These are phyloP conservation scores for Yarrowia sp. DNA, from an alignment of 805 yeast genomes.

Conservation along the genomic window DNA sequence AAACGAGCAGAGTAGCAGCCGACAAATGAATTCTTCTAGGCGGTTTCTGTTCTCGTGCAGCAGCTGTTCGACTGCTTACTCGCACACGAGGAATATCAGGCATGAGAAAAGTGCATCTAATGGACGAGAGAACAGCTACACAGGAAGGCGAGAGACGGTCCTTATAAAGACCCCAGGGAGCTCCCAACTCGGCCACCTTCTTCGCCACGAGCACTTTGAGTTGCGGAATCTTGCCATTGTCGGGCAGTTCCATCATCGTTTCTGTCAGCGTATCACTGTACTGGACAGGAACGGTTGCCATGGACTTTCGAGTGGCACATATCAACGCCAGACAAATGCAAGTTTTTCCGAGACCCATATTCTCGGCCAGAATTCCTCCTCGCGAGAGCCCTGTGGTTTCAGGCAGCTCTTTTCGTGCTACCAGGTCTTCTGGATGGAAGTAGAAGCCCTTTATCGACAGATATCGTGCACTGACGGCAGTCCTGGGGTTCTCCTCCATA, in stretches of 20 bases:
- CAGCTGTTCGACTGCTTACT: background rate
- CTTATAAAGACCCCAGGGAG: background rate
- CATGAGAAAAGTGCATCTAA: constrained; percentile 1
- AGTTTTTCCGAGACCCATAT: constrained; percentile 69
- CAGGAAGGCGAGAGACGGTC: background rate
- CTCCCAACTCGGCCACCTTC: background rate
- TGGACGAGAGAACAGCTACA: background rate
- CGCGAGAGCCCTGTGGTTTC: constrained; percentile 28
- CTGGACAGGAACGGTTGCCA: constrained; percentile 3
- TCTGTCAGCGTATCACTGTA: background rate
- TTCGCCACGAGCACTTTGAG: background rate
- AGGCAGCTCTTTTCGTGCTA: background rate
- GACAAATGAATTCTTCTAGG: background rate
- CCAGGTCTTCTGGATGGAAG: background rate
- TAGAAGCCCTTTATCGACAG: background rate
- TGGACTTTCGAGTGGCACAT: constrained; percentile 47
- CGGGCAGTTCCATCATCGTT: background rate
- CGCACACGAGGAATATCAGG: background rate
- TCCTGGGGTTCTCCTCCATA: constrained; percentile 12
- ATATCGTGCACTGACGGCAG: background rate
- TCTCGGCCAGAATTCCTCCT: constrained; percentile 65
- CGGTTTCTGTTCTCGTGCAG: background rate
- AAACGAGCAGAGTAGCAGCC: background rate
- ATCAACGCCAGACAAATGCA: constrained; percentile 58
- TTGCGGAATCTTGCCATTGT: background rate